Evolutionary conservation across 345 rosid genomes (phyloP).

Genomic region (Nephelium lappaceum): DNA sequence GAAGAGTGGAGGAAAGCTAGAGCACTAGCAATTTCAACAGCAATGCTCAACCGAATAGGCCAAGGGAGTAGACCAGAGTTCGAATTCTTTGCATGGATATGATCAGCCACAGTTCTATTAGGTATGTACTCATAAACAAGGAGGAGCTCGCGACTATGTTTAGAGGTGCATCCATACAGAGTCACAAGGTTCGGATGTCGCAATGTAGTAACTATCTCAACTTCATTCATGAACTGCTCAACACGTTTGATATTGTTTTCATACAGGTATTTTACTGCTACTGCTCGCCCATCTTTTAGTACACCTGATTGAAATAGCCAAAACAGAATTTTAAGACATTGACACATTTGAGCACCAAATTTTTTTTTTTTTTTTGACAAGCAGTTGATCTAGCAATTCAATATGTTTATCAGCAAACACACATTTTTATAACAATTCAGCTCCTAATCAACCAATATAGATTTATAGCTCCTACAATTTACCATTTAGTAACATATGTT

Average conservation of each 20-base stretch:
- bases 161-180: slow-evolving; percentile 76
- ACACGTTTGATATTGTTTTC: slow-evolving; percentile 67
- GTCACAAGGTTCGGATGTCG: slow-evolving; percentile 73
- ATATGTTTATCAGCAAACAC: too few species aligned
- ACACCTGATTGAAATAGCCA: slow-evolving; percentile 45
- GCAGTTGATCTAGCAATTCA: background rate
- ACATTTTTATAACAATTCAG: background rate
- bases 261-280: slow-evolving; percentile 79
- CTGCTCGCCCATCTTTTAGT: slow-evolving; percentile 72
- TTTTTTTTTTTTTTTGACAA: background rate
- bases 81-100: slow-evolving; percentile 63
- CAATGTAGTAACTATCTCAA: slow-evolving; percentile 65
- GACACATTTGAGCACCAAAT: background rate
- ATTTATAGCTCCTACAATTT: too few species aligned
- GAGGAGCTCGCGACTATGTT: slow-evolving; percentile 76
- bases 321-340: background rate
- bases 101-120: slow-evolving; percentile 92
- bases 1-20: slow-evolving; percentile 59
- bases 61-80: slow-evolving; percentile 57
- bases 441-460: too few species aligned
- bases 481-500: too few species aligned
- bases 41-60: slow-evolving; percentile 69
- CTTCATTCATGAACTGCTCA: slow-evolving; percentile 82
- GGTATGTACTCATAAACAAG: slow-evolving; percentile 84
- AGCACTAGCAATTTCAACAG: slow-evolving; percentile 82